Percentiles rank a stretch among this genome's conserved stretches.
phyloP scores from a whole-genome alignment of 2,329 filamentous ascomycete genomes.

The Colletotrichum sp. region DNA sequence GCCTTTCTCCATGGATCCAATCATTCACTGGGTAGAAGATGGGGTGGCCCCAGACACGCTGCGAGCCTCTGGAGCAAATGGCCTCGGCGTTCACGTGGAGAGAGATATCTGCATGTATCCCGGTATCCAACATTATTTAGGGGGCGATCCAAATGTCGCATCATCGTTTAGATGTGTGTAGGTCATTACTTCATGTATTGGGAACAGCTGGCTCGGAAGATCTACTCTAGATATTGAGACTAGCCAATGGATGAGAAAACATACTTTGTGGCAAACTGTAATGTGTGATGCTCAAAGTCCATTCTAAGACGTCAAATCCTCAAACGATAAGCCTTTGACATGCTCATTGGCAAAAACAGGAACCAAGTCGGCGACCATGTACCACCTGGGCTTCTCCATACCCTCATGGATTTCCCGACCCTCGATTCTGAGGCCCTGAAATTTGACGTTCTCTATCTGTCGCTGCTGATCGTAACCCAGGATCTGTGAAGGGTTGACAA shows the following conservation, averaged over 20 bases:
- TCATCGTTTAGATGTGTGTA: background rate
- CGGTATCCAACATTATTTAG: background rate
- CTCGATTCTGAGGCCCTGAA: background rate
- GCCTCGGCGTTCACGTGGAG: background rate
- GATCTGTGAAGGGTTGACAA: background rate
- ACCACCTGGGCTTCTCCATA: background rate
- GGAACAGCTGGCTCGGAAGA: background rate
- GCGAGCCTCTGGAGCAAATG: background rate
- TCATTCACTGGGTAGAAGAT: background rate
- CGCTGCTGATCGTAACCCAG: background rate
- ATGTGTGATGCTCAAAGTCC: background rate
- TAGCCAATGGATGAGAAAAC: background rate
- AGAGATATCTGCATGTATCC: background rate
- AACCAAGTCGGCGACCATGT: background rate
- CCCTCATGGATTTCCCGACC: background rate
- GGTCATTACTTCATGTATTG: background rate
- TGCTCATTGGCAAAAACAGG: constrained; percentile 13
- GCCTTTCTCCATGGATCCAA: background rate
- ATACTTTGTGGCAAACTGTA: background rate
- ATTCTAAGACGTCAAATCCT: background rate
- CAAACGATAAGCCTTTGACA: background rate
- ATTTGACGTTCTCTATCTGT: background rate
- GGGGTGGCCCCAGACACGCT: background rate
- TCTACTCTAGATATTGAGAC: background rate
- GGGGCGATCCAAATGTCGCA: background rate